Evolutionary conservation across 2,329 filamentous ascomycete species (phyloP).

Genomic region (Penicillium sp.): DNA sequence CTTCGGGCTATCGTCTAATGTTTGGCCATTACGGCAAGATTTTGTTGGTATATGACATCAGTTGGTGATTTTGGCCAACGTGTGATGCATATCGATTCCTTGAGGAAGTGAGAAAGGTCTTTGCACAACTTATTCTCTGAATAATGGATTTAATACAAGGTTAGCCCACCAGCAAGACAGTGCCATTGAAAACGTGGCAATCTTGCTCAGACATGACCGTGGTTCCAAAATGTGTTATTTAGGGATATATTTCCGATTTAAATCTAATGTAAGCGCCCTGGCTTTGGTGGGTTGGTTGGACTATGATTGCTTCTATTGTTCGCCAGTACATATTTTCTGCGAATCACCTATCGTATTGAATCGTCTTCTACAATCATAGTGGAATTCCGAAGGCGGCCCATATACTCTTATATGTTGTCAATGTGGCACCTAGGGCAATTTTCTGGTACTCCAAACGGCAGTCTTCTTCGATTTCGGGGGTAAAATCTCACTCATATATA

Average conservation of each 20-base stretch:
- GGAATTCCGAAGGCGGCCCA: no score
- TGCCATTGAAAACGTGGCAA: background rate
- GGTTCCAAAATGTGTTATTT: background rate
- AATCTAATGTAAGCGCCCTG: background rate
- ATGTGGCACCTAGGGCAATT: background rate
- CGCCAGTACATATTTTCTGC: background rate
- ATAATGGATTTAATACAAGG: no score
- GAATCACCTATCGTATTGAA: background rate
- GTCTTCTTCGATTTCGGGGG: no score
- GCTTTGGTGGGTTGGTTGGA: rapidly evolving
- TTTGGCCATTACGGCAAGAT: background rate
- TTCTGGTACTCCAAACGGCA: background rate
- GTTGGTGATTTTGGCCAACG: no score
- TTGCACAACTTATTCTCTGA: no score
- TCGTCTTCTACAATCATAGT: background rate
- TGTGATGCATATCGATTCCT: no score
- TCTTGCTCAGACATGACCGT: background rate
- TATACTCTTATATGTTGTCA: no score
- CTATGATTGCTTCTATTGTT: background rate
- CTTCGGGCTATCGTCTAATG: slow-evolving; percentile 8
- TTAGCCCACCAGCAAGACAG: background rate
- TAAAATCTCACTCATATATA: no score
- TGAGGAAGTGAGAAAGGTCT: no score
- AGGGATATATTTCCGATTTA: background rate
- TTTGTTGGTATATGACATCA: no score